Percentiles rank a stretch among this genome's conserved stretches.
These are phyloP conservation scores for Saururus chinensis DNA, from an alignment of 164 flowering plant genomes.

Conservation along the genomic window DNA sequence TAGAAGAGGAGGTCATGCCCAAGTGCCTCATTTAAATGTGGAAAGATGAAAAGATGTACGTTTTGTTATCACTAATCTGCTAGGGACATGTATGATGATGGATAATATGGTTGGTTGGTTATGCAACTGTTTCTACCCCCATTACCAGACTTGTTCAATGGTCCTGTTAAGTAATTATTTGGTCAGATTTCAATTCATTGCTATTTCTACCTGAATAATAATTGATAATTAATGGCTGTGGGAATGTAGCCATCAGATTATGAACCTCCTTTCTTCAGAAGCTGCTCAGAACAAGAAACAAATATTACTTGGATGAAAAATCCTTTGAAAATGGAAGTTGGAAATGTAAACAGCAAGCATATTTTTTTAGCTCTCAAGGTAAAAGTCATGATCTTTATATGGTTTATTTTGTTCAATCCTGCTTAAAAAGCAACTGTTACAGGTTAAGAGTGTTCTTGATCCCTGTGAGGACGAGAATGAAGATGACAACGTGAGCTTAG, in stretches of 20 bases:
- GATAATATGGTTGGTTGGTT: neutral
- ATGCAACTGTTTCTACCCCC: neutral
- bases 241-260: slow-evolving; percentile 78
- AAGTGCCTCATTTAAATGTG: too few relatives aligned
- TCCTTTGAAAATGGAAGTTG: slow-evolving; percentile 88
- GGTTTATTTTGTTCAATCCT: neutral
- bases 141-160: neutral
- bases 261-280: slow-evolving; percentile 87
- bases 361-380: slow-evolving; percentile 80
- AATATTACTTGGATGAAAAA: slow-evolving; percentile 57
- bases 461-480: slow-evolving; percentile 94
- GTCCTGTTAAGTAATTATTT: neutral
- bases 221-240: neutral
- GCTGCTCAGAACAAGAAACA: slow-evolving; percentile 78
- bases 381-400: neutral
- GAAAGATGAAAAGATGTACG: too few relatives aligned
- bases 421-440: slow-evolving; percentile 8
- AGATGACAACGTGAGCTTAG: slow-evolving; percentile 56
- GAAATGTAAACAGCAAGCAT: slow-evolving; percentile 95
- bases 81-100: too few relatives aligned
- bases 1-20: too few relatives aligned
- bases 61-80: too few relatives aligned
- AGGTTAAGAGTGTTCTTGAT: slow-evolving; percentile 93
- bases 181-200: neutral
- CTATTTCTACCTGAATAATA: neutral